Evolutionary conservation across 306 rosid species (phyloP).

Genomic region (Inga laurina): DNA sequence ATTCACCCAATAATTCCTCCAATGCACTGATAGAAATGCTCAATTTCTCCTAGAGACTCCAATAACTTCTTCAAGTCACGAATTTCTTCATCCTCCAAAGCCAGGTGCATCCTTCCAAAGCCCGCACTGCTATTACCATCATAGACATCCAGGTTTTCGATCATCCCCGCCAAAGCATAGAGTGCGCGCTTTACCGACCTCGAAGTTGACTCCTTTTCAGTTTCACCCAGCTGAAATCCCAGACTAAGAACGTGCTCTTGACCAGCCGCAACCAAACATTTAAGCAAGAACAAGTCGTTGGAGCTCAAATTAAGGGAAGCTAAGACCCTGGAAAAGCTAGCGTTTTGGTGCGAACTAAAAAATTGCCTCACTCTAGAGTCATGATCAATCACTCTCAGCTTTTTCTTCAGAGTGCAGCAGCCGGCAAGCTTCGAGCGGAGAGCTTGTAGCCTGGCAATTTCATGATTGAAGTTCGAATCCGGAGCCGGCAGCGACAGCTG

Average conservation of each 20-base stretch:
- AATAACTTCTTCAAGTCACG: conserved; percentile 65
- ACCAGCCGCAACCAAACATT: conserved; percentile 85
- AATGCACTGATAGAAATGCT: conserved; percentile 84
- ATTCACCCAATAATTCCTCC: conserved; percentile 96
- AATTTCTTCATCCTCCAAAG: conserved; percentile 58
- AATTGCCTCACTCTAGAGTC: conserved; percentile 73
- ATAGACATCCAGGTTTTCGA: conserved; percentile 62
- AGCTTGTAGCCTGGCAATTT: conserved; percentile 57
- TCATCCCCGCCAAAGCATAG: conserved; percentile 68
- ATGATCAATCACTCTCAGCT: conserved; percentile 50
- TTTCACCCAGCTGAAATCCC: conserved; percentile 39
- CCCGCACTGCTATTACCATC: conserved; percentile 33
- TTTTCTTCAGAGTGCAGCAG: conserved; percentile 36
- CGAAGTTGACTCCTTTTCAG: conserved; percentile 38
- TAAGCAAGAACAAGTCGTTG: conserved; percentile 52
- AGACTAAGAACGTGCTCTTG: conserved; percentile 73
- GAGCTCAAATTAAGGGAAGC: conserved; percentile 41
- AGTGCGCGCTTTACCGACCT: conserved; percentile 70
- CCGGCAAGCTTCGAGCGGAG: conserved; percentile 58
- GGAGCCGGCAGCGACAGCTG: conserved; percentile 67
- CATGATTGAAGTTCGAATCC: conserved; percentile 53
- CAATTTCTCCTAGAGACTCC: conserved; percentile 63
- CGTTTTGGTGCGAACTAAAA: conserved; percentile 43
- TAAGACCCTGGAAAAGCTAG: conserved; percentile 41
- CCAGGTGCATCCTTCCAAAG: conserved; percentile 39